A percentile compares a stretch with the other conserved stretches of the same genome.
Evolutionary conservation across 352 stramenopile genomes (phyloP).

Genomic region (Pythium biforme): DNA sequence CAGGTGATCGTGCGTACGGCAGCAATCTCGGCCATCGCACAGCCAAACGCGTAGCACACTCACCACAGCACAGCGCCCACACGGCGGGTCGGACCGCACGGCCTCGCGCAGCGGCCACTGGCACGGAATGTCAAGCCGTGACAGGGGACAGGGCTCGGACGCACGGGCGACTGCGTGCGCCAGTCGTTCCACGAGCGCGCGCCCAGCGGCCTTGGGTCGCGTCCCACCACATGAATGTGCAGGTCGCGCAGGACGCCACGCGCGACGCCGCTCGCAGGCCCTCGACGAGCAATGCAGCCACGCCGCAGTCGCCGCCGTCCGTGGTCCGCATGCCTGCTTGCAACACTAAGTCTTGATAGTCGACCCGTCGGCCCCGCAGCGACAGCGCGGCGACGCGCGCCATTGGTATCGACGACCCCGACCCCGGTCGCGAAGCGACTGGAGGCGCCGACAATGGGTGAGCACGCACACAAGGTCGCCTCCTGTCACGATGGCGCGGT

Average conservation of each 20-base stretch:
- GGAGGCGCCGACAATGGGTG: not conserved
- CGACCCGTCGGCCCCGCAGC: too few relatives aligned
- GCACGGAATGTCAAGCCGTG: too few relatives aligned
- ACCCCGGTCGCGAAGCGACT: not conserved
- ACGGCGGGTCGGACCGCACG: not conserved
- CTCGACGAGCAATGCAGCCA: too few relatives aligned
- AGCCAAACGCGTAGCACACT: not conserved
- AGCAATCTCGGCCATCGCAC: not conserved
- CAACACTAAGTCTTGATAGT: too few relatives aligned
- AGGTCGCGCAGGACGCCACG: too few relatives aligned
- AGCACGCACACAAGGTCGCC: not conserved
- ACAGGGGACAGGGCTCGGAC: not conserved
- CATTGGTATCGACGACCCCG: too few relatives aligned
- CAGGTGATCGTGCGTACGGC: not conserved
- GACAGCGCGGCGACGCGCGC: not conserved
- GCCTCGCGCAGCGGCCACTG: not conserved
- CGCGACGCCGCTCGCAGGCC: too few relatives aligned
- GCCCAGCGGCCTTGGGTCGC: too few relatives aligned
- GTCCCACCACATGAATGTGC: too few relatives aligned
- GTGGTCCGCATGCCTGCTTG: too few relatives aligned
- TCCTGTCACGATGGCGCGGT: not conserved
- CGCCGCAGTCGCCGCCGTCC: too few relatives aligned
- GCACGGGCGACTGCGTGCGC: not conserved
- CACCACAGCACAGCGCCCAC: not conserved
- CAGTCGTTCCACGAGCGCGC: too few relatives aligned